Evolutionary conservation across 2,329 filamentous ascomycete genomes (phyloP).

Genomic region (Alternaria sp.): DNA sequence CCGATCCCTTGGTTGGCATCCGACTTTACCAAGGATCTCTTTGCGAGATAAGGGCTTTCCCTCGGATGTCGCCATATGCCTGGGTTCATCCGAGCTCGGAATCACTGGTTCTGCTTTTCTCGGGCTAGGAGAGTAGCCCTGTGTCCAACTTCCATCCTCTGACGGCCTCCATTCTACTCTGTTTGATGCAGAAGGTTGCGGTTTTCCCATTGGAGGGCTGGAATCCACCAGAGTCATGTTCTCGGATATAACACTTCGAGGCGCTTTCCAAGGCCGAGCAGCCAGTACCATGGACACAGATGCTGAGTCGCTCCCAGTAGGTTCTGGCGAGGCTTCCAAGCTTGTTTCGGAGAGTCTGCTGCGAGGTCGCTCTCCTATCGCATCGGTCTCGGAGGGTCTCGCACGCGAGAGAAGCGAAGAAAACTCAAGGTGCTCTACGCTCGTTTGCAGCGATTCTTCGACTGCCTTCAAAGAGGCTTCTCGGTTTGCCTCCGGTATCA

Average conservation of each 20-base stretch:
- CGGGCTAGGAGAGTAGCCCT: not conserved
- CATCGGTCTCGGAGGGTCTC: not conserved
- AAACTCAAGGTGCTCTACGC: constrained; percentile 29
- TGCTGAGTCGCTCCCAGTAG: not conserved
- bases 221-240: not conserved
- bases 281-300: not conserved
- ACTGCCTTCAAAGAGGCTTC: constrained; percentile 18
- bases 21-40: constrained; percentile 27
- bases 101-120: not conserved
- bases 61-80: not conserved
- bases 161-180: not conserved
- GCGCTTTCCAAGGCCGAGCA: not conserved
- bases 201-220: not conserved
- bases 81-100: not conserved
- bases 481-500: constrained; percentile 26
- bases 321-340: not conserved
- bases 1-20: constrained; percentile 29
- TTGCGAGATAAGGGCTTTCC: constrained; percentile 15
- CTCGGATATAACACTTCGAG: not conserved
- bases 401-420: constrained; percentile 18
- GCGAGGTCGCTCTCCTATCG: not conserved
- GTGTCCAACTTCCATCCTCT: not conserved
- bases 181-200: not conserved
- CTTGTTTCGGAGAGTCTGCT: constrained; percentile 7
- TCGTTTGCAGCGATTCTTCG: constrained; percentile 21